A percentile compares a stretch with the other conserved stretches of the same genome.
These are phyloP conservation scores for Colletotrichum ledebouriae DNA, from an alignment of 2,329 filamentous ascomycete species.

Conservation along the genomic window DNA sequence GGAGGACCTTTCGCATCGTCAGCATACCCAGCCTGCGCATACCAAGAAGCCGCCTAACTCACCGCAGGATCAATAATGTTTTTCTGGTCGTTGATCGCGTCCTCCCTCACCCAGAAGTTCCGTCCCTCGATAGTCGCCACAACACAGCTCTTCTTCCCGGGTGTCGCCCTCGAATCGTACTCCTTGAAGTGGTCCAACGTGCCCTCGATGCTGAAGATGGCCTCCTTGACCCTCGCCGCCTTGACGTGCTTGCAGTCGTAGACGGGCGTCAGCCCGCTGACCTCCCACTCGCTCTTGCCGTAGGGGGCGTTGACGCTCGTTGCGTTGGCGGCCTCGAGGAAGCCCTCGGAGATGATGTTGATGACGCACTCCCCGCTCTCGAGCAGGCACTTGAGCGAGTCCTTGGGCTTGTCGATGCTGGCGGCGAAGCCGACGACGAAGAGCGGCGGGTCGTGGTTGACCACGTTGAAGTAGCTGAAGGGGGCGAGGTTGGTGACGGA, in stretches of 20 bases:
- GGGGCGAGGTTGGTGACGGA: slow-evolving; percentile 79
- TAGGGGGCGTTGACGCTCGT: slow-evolving; percentile 82
- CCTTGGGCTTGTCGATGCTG: slow-evolving; percentile 72
- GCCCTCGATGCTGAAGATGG: slow-evolving; percentile 85
- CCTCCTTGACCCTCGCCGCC: slow-evolving; percentile 82
- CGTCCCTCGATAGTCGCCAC: slow-evolving; percentile 86
- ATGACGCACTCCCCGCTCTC: slow-evolving; percentile 83
- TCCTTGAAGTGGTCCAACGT: slow-evolving; percentile 81
- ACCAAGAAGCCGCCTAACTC: slow-evolving; percentile 48
- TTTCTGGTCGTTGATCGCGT: slow-evolving; percentile 84
- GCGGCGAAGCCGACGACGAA: slow-evolving; percentile 73
- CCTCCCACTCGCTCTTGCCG: slow-evolving; percentile 73
- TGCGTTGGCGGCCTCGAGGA: slow-evolving; percentile 89
- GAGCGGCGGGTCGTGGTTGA: slow-evolving; percentile 88
- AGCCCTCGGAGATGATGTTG: slow-evolving; percentile 89
- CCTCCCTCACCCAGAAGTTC: slow-evolving; percentile 89
- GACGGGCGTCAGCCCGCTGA: slow-evolving; percentile 79
- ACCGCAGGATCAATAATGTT: slow-evolving; percentile 80
- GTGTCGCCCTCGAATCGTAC: slow-evolving; percentile 78
- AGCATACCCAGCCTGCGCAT: not conserved
- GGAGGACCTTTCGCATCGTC: slow-evolving; percentile 66
- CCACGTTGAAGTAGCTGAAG: slow-evolving; percentile 87
- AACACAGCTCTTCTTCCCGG: slow-evolving; percentile 81
- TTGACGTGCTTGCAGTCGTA: slow-evolving; percentile 74
- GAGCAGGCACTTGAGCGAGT: slow-evolving; percentile 80